These are phyloP conservation scores for Agaricus sinodeliciosus DNA, from an alignment of 768 basidiomycete genomes.

Conservation along the genomic window DNA sequence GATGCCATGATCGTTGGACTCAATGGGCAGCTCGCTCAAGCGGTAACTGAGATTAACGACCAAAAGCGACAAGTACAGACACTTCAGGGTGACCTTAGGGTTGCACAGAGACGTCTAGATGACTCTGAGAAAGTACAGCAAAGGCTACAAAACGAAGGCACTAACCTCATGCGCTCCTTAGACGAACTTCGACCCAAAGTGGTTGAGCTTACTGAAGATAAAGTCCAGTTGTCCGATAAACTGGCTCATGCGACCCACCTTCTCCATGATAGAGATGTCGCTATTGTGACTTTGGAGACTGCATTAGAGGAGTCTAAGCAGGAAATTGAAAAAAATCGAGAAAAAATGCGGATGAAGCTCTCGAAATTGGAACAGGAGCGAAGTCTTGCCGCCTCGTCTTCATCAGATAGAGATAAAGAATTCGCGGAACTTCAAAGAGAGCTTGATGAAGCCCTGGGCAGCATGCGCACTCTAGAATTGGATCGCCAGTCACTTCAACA, in stretches of 20 bases:
- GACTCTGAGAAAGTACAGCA: conserved; percentile 68
- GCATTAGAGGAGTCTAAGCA: conserved; percentile 49
- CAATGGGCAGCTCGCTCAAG: conserved; percentile 52
- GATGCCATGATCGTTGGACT: conserved; percentile 44
- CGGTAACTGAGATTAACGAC: conserved; percentile 45
- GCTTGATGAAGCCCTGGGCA: conserved; percentile 46
- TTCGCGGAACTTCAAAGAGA: conserved; percentile 58
- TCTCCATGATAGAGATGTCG: conserved; percentile 46
- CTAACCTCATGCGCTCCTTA: conserved; percentile 69
- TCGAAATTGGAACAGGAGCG: conserved; percentile 48
- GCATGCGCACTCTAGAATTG: conserved; percentile 52
- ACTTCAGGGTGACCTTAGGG: conserved; percentile 59
- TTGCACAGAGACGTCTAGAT: conserved; percentile 60
- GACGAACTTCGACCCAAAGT: conserved; percentile 86
- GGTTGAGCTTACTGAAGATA: conserved; percentile 69
- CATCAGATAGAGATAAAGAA: conserved; percentile 55
- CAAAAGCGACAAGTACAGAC: conserved; percentile 52
- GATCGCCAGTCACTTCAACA: conserved; percentile 59
- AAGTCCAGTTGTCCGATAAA: conserved; percentile 62
- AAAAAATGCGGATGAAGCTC: conserved; percentile 38
- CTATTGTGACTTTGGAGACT: conserved; percentile 57
- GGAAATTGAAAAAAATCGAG: conserved; percentile 39
- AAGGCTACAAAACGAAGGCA: conserved; percentile 72
- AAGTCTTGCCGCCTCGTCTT: conserved; percentile 37
- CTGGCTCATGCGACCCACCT: conserved; percentile 48